Conservation (phyloP, 2,329 filamentous ascomycete genomes). For the Sarocladiaceae sp. region DNA sequence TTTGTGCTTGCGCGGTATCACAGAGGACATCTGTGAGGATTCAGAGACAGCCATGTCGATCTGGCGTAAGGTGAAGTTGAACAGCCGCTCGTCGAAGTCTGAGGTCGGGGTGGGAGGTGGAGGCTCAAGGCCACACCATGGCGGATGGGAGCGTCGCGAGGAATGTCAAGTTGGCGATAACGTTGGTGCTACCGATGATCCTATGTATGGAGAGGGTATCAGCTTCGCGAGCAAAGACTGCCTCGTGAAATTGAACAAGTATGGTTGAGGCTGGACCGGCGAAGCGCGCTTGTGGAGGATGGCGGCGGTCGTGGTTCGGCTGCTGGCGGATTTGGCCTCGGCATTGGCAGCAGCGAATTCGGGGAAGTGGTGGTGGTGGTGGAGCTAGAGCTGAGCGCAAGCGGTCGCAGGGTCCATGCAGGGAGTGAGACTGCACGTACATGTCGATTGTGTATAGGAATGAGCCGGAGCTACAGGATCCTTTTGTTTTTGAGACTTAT, state of each 20-base stretch:
- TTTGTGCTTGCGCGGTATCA: constrained; percentile 28
- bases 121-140: background rate
- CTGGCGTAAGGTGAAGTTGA: background rate
- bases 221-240: no score
- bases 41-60: constrained; percentile 23
- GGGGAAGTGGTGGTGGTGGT: no score
- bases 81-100: background rate
- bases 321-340: constrained; percentile 9
- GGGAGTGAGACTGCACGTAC: no score
- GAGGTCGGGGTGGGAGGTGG: background rate
- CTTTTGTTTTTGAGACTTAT: no score
- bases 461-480: no score
- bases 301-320: constrained; percentile 4
- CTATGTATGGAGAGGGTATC: background rate
- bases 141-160: background rate
- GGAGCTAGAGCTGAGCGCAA: no score
- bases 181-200: background rate
- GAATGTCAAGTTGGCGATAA: background rate
- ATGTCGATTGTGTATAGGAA: no score
- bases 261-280: background rate
- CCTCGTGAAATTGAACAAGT: background rate
- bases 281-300: background rate
- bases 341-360: no score
- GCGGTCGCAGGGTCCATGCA: no score
- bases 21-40: constrained; percentile 16